Evolutionary conservation across 331 rosid species (phyloP).

Genomic region (Telfairia occidentalis): DNA sequence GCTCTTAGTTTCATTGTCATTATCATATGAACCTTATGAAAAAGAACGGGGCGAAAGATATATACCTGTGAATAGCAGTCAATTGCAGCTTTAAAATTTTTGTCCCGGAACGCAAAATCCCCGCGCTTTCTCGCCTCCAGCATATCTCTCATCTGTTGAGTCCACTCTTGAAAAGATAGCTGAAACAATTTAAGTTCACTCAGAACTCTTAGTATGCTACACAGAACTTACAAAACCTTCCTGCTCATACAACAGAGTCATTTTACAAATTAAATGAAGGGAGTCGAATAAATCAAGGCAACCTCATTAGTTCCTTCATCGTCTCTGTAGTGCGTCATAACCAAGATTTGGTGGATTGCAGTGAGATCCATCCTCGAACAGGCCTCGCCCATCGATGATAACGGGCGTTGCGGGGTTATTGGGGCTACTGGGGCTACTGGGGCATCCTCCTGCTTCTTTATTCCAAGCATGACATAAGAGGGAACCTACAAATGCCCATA

Average conservation of each 20-base stretch:
- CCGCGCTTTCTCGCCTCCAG: constrained; percentile 96
- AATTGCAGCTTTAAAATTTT: constrained; percentile 71
- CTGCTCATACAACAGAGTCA: neutral
- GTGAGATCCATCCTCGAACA: constrained; percentile 98
- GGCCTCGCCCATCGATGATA: constrained; percentile 97
- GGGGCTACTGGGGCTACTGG: constrained; percentile 73
- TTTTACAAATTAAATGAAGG: neutral
- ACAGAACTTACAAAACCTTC: constrained; percentile 3
- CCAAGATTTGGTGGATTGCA: constrained; percentile 95
- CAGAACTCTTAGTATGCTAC: constrained; percentile 13
- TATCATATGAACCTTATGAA: neutral
- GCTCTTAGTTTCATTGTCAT: neutral
- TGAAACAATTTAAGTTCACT: constrained; percentile 33
- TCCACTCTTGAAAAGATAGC: constrained; percentile 99
- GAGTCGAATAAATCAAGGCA: neutral
- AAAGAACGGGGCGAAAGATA: neutral
- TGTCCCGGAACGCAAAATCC: constrained; percentile 85
- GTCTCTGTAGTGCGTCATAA: constrained; percentile 72
- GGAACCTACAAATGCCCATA: constrained; percentile 45
- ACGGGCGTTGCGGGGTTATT: constrained; percentile 80
- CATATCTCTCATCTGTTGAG: constrained; percentile 96
- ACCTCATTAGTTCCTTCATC: constrained; percentile 99
- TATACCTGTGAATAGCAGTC: constrained; percentile 93
- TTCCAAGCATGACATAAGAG: constrained; percentile 79
- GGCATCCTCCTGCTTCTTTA: constrained; percentile 72